Conservation (phyloP, 768 basidiomycete species). For the Sporobolomyces phaffii region DNA sequence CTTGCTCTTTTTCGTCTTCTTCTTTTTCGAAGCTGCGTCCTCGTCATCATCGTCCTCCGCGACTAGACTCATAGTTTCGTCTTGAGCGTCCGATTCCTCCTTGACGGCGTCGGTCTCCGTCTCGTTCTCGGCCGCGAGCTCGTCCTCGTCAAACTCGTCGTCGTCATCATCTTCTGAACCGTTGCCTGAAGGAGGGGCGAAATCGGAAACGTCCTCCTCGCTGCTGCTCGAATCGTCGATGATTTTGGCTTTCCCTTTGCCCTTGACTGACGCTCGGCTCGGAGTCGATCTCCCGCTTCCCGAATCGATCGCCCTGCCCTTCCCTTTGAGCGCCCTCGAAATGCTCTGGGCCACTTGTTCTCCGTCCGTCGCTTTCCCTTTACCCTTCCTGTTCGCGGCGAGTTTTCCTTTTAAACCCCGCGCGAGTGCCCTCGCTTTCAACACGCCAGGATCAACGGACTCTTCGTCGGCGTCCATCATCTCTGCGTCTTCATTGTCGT, state of each 20-base stretch:
- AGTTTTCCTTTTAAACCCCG: constrained; percentile 12
- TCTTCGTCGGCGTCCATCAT: constrained; percentile 3
- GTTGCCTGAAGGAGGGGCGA: neutral
- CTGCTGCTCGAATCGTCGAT: neutral
- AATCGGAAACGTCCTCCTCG: constrained; percentile 26
- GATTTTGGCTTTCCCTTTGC: constrained; percentile 16
- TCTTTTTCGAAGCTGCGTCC: constrained; percentile 2
- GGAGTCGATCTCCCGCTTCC: neutral
- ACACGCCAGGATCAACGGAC: constrained; percentile 15
- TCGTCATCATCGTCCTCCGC: constrained; percentile 17
- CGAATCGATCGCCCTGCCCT: neutral
- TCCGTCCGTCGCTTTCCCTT: constrained; percentile 9
- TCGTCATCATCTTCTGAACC: constrained; percentile 8
- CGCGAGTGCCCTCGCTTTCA: constrained; percentile 18
- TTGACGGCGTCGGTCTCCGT: neutral
- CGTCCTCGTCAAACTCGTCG: neutral
- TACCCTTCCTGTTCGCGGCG: constrained; percentile 6
- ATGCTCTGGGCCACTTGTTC: neutral
- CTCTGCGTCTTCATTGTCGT: neutral
- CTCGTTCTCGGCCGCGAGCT: neutral
- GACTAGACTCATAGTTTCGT: constrained; percentile 9
- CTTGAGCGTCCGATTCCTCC: constrained; percentile 18
- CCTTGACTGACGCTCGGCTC: neutral
- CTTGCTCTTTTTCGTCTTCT: neutral
- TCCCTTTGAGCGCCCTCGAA: constrained; percentile 7